phyloP scores from a whole-genome alignment of 2,329 filamentous ascomycete genomes.

The Penicillium sp. region DNA sequence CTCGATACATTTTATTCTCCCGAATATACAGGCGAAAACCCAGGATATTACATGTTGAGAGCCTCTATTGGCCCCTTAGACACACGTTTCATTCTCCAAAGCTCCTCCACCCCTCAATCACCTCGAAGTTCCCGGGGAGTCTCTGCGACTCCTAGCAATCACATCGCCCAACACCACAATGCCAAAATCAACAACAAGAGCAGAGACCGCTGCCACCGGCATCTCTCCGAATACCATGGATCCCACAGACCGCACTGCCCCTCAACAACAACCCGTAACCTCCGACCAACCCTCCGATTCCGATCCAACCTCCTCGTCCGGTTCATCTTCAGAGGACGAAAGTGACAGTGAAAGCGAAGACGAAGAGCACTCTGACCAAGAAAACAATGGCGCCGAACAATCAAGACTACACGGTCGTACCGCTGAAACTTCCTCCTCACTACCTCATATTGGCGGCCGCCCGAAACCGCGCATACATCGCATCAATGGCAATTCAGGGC shows the following conservation, averaged over 20 bases:
- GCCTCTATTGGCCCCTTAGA: too few relatives aligned
- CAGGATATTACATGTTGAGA: not conserved
- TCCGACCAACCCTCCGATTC: slow-evolving; percentile 19
- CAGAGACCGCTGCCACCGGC: not conserved
- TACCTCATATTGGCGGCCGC: slow-evolving; percentile 30
- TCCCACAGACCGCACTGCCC: not conserved
- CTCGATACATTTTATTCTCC: slow-evolving; percentile 6
- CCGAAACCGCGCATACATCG: slow-evolving; percentile 36
- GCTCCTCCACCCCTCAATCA: not conserved
- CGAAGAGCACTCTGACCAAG: slow-evolving; percentile 14
- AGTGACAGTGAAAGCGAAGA: slow-evolving; percentile 27
- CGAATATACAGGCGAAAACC: not conserved
- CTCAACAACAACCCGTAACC: not conserved
- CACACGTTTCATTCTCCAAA: not conserved
- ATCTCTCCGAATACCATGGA: slow-evolving; percentile 1
- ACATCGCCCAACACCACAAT: not conserved
- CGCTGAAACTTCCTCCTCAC: slow-evolving; percentile 9
- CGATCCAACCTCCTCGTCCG: slow-evolving; percentile 26
- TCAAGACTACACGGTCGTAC: not conserved
- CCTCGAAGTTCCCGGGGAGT: not conserved
- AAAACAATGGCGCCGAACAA: slow-evolving; percentile 9
- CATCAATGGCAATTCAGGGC: slow-evolving; percentile 25
- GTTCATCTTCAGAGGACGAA: slow-evolving; percentile 24
- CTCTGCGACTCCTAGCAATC: not conserved
- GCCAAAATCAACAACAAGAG: not conserved